These are phyloP conservation scores for Hanseniaspora lindneri DNA, from an alignment of 805 yeast species.

Conservation along the genomic window DNA sequence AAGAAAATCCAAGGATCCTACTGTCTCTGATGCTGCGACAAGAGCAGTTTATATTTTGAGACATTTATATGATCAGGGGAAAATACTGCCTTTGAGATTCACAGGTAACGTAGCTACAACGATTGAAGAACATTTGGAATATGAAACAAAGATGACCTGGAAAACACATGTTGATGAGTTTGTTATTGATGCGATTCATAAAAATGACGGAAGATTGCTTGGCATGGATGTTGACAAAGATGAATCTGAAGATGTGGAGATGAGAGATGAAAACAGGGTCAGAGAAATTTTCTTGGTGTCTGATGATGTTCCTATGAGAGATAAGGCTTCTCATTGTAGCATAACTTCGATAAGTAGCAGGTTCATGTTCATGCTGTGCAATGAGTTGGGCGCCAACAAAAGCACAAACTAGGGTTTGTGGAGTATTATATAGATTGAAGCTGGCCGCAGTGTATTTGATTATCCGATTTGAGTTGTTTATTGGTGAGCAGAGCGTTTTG, in stretches of 20 bases:
- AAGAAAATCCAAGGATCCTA: slow-evolving; percentile 57
- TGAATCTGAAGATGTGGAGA: slow-evolving; percentile 15
- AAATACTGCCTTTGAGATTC: slow-evolving; percentile 49
- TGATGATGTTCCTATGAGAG: slow-evolving; percentile 62
- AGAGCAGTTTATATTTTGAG: slow-evolving; percentile 64
- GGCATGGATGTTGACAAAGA: slow-evolving; percentile 15
- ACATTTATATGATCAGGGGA: slow-evolving; percentile 47
- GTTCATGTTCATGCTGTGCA: slow-evolving; percentile 28
- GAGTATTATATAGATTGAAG: too few relatives aligned
- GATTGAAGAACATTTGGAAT: slow-evolving; percentile 60
- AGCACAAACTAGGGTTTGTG: slow-evolving; percentile 23
- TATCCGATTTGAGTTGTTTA: too few relatives aligned
- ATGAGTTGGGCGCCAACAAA: slow-evolving; percentile 21
- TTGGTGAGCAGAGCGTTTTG: too few relatives aligned
- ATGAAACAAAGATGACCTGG: slow-evolving; percentile 64
- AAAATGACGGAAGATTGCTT: slow-evolving; percentile 29
- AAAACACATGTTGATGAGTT: slow-evolving; percentile 60
- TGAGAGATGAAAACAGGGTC: neutral
- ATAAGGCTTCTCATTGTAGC: slow-evolving; percentile 37
- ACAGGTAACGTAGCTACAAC: slow-evolving; percentile 60
- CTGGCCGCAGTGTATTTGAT: too few relatives aligned
- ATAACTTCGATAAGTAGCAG: slow-evolving; percentile 28
- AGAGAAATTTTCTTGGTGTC: slow-evolving; percentile 46
- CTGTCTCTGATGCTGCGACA: slow-evolving; percentile 69
- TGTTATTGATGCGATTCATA: slow-evolving; percentile 41